These are phyloP conservation scores for Clarireedia hainanense DNA, from an alignment of 2,329 filamentous ascomycete species.

Conservation along the genomic window DNA sequence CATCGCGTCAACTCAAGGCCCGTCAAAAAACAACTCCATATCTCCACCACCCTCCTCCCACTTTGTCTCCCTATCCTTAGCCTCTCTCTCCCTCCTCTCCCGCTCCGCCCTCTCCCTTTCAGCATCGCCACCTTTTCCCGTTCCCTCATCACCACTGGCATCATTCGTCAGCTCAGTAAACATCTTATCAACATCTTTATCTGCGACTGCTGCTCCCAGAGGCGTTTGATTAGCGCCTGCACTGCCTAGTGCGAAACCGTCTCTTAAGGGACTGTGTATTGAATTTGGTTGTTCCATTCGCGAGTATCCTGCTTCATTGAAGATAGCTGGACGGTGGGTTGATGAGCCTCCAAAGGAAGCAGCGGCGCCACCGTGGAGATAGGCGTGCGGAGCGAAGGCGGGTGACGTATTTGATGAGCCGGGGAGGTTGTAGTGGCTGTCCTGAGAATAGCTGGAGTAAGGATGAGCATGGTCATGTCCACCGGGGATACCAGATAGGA, in stretches of 20 bases:
- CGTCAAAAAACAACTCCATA: conserved; percentile 23
- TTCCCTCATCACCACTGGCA: conserved; percentile 15
- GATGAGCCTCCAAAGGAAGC: conserved; percentile 17
- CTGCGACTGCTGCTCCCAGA: background rate
- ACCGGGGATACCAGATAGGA: conserved; percentile 22
- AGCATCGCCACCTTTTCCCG: background rate
- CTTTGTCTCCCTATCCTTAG: conserved; percentile 10
- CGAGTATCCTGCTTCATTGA: conserved; percentile 23
- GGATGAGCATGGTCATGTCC: conserved; percentile 25
- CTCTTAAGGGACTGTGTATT: conserved; percentile 22
- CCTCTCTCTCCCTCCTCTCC: conserved; percentile 12
- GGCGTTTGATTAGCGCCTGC: conserved; percentile 1
- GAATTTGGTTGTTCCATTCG: conserved; percentile 23
- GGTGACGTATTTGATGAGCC: conserved; percentile 19
- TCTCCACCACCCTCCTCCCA: conserved; percentile 19
- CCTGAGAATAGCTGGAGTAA: conserved; percentile 19
- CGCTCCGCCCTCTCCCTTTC: background rate
- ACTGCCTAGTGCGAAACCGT: conserved; percentile 15
- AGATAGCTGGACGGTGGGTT: conserved; percentile 17
- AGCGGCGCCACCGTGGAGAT: conserved; percentile 20
- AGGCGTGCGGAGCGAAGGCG: conserved; percentile 28
- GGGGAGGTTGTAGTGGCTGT: conserved; percentile 23
- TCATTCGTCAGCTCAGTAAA: conserved; percentile 28
- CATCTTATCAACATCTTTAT: conserved; percentile 21
- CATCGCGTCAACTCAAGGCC: conserved; percentile 12